phyloP scores from a whole-genome alignment of 1,284 basidiomycete genomes.

The Cutaneotrichosporon spelunceum region DNA sequence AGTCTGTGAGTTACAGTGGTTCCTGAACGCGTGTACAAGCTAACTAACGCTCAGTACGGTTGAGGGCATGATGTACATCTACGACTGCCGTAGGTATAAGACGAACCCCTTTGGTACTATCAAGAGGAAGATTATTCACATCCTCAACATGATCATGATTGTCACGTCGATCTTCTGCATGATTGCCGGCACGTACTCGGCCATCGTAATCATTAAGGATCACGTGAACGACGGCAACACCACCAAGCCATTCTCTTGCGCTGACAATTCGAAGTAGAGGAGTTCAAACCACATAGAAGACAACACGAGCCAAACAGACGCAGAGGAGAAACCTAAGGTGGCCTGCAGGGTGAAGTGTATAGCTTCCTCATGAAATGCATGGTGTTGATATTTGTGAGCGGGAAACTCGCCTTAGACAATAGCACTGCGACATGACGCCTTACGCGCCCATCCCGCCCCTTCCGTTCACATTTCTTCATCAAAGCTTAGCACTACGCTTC shows the following conservation, averaged over 20 bases:
- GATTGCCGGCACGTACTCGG: constrained; percentile 11
- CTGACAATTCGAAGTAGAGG: constrained; percentile 24
- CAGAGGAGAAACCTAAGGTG: not conserved
- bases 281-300: not conserved
- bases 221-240: constrained; percentile 19
- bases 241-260: constrained; percentile 30
- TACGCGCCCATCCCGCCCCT: too few relatives aligned
- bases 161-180: constrained; percentile 34
- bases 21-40: not conserved
- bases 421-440: too few relatives aligned
- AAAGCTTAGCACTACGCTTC: not conserved
- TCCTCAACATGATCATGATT: constrained; percentile 31
- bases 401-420: too few relatives aligned
- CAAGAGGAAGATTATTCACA: constrained; percentile 19
- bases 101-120: not conserved
- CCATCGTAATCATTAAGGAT: constrained; percentile 24
- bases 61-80: constrained; percentile 15
- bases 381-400: too few relatives aligned
- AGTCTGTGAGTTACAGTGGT: constrained; percentile 8
- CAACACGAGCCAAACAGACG: not conserved
- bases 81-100: constrained; percentile 15
- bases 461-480: not conserved
- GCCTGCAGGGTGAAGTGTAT: not conserved
- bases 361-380: not conserved
- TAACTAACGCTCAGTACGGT: constrained; percentile 6